Evolutionary conservation across 2,329 filamentous ascomycete species (phyloP), one percentile per base, ranked within the genome.

Genomic region (Ophiostoma novo-ulmi): DNA sequence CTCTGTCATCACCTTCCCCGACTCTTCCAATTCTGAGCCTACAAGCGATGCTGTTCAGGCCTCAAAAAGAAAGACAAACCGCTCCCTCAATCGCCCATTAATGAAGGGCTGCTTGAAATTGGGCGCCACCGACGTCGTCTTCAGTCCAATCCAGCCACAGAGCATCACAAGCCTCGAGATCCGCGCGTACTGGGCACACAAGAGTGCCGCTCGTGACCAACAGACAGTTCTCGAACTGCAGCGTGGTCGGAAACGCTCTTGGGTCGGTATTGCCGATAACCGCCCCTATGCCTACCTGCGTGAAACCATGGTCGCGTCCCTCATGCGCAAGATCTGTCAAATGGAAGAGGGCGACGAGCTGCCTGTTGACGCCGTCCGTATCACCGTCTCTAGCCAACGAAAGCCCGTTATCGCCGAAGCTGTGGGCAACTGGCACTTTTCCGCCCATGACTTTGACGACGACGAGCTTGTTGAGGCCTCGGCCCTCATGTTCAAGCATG

Each of bases 241-340:
- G 76, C 88, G 90, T 75, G 88, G 89, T 64, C 87, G 93, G 70
- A 96, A 96, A 79, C 87, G 93, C 69, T 97, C 94, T 0, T 97
- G 94, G 94, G 93, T 97, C 61, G 93, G 94, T 36, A 86, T 96
- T 13, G 88, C 92, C 76, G 91, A 94, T 75, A 87, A 92, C 75
- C 91, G 94, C 78, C 93, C 93, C 1, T 97, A 93, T 80, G 89
- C 92, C 20, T 97, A 97, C 80, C 81, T 97, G 70, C 86, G 94
- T 72, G 94, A 97, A 81, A 92, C 91, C 68, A 97, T 97, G 93
- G 94, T 97, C 5, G 95, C 93, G 1, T 89, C 89, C 71, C 84
- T 97, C 71, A 95, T 97, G 91, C 90, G 89, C 76, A 89, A 92
- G 52, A 97, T 97, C 70, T 97, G 94, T 79, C 85, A 58, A 81